A percentile compares a stretch with the other conserved stretches of the same genome.
Conservation (phyloP, 306 rosid species). For the Lupinus albus region DNA sequence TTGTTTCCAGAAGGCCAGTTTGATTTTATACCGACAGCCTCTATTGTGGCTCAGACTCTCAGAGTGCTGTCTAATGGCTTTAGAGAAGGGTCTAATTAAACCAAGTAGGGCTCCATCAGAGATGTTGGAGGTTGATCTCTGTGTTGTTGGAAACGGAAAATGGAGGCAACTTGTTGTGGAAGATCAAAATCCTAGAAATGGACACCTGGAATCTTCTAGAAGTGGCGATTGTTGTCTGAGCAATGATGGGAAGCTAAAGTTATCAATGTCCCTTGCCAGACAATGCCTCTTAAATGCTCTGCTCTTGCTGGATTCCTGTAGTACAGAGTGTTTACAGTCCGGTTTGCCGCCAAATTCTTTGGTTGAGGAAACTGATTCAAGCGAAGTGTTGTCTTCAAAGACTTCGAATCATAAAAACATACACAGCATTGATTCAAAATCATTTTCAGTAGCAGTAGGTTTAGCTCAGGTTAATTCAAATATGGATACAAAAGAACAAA, state of each 20-base stretch:
- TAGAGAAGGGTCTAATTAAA: conserved; percentile 70
- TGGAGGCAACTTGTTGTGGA: conserved; percentile 92
- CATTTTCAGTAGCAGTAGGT: conserved; percentile 56
- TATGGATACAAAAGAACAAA: conserved; percentile 86
- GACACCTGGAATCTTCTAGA: conserved; percentile 45
- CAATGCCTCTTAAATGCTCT: conserved; percentile 79
- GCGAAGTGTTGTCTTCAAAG: conserved; percentile 60
- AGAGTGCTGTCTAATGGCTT: conserved; percentile 97
- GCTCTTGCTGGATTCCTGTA: conserved; percentile 62
- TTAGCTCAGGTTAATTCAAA: conserved; percentile 68
- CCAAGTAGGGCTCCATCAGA: conserved; percentile 49
- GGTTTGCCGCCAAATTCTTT: conserved; percentile 66
- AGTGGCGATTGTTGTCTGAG: conserved; percentile 50
- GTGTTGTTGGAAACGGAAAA: conserved; percentile 82
- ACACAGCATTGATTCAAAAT: conserved; percentile 64
- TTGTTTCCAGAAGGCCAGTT: conserved; percentile 90
- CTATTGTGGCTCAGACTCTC: conserved; percentile 96
- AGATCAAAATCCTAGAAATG: conserved; percentile 62
- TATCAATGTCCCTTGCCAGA: conserved; percentile 82
- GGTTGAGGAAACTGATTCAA: conserved; percentile 64
- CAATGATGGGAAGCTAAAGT: conserved; percentile 66
- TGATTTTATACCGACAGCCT: conserved; percentile 79
- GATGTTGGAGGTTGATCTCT: conserved; percentile 63
- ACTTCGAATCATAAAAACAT: conserved; percentile 62
- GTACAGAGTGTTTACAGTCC: conserved; percentile 49